These are phyloP conservation scores for Silene conica DNA, from an alignment of 148 eudicot species.

Conservation along the genomic window DNA sequence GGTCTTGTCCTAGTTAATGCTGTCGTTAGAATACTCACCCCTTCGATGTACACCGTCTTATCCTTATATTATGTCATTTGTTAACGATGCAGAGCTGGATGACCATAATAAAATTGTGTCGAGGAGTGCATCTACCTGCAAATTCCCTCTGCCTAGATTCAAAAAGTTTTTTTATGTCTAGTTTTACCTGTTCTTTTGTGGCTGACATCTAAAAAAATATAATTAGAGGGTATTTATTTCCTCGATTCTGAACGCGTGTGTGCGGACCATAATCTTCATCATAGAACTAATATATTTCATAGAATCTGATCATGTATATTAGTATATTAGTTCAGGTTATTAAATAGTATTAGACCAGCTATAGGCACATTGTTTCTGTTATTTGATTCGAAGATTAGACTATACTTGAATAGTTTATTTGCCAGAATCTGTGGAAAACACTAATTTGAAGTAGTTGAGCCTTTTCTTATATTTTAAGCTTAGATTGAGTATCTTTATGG, in stretches of 20 bases:
- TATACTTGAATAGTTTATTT: conserved; percentile 18
- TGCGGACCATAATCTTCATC: background rate
- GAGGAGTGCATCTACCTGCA: too few relatives aligned
- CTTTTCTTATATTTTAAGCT: background rate
- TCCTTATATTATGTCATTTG: too few relatives aligned
- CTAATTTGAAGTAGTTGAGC: conserved; percentile 9
- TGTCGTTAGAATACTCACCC: too few relatives aligned
- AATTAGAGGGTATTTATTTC: background rate
- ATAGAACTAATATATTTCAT: conserved; percentile 6
- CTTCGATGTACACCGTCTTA: too few relatives aligned
- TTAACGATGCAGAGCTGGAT: too few relatives aligned
- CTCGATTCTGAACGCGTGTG: conserved; percentile 5
- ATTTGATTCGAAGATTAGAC: conserved; percentile 1
- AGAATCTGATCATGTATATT: conserved; percentile 13
- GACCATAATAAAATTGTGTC: too few relatives aligned
- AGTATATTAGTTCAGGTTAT: conserved; percentile 10
- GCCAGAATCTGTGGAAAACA: conserved; percentile 16
- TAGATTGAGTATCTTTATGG: conserved; percentile 3
- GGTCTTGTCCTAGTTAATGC: too few relatives aligned
- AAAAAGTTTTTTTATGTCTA: too few relatives aligned
- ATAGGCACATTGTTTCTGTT: conserved; percentile 11
- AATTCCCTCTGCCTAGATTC: too few relatives aligned
- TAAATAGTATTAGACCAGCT: background rate
- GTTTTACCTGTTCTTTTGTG: too few relatives aligned
- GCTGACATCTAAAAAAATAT: too few relatives aligned